Conservation (phyloP, 352 stramenopile species). For the Phytophthora quininea region DNA sequence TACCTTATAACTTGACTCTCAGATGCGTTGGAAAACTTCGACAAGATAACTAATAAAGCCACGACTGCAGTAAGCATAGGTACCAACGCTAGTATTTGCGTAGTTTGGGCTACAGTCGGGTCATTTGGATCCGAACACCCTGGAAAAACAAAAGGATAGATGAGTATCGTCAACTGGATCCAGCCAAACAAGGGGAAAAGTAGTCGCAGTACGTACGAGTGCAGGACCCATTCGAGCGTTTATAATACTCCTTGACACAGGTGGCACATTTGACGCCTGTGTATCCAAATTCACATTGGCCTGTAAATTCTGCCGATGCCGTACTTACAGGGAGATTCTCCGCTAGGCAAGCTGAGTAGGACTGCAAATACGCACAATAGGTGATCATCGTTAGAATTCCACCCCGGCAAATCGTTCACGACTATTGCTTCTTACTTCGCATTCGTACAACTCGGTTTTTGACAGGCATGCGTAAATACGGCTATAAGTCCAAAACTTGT, state of each 20-base stretch:
- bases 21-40: conserved; percentile 53
- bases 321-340: conserved; percentile 21
- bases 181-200: not conserved
- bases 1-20: conserved; percentile 61
- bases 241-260: conserved; percentile 57
- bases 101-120: conserved; percentile 39
- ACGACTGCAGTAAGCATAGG: conserved; percentile 42
- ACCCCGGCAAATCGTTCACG: not conserved
- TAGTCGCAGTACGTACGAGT: conserved; percentile 39
- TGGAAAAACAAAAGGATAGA: conserved; percentile 4
- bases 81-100: conserved; percentile 45
- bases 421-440: conserved; percentile 47
- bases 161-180: not conserved
- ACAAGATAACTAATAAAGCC: conserved; percentile 43
- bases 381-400: too few species aligned
- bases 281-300: conserved; percentile 60
- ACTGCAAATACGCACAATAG: conserved; percentile 18
- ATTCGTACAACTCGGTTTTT: conserved; percentile 62
- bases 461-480: conserved; percentile 70
- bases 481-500: conserved; percentile 57
- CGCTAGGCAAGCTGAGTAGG: conserved; percentile 33
- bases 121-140: conserved; percentile 53
- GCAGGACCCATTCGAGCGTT: conserved; percentile 62
- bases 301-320: conserved; percentile 10
- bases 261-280: conserved; percentile 54